Conservation (phyloP, 768 basidiomycete genomes). For the Flagelloscypha sp. region DNA sequence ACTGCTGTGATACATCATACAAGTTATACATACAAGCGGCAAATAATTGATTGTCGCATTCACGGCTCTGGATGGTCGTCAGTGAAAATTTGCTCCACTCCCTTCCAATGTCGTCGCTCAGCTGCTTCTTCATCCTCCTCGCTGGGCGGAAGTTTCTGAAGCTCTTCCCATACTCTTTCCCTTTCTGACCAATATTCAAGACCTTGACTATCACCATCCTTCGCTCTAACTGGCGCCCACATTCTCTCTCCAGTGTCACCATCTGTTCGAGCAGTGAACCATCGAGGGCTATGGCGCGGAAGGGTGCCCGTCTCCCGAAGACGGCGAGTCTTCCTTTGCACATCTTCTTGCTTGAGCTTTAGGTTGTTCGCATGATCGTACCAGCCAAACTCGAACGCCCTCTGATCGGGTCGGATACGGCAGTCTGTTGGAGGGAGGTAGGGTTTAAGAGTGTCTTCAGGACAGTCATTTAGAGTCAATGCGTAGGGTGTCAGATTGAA, state of each 20-base stretch:
- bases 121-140: slow-evolving; percentile 26
- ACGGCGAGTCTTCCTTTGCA: slow-evolving; percentile 64
- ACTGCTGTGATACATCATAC: too few relatives aligned
- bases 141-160: too few relatives aligned
- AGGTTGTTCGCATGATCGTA: slow-evolving; percentile 78
- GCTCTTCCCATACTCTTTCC: slow-evolving; percentile 47
- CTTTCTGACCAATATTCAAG: slow-evolving; percentile 84
- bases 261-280: slow-evolving; percentile 81
- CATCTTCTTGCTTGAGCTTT: slow-evolving; percentile 77
- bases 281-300: slow-evolving; percentile 71
- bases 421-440: slow-evolving; percentile 88
- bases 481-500: slow-evolving; percentile 97
- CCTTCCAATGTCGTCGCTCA: slow-evolving; percentile 38
- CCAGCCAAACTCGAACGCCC: slow-evolving; percentile 85
- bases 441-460: slow-evolving; percentile 54
- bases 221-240: slow-evolving; percentile 62
- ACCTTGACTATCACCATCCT: slow-evolving; percentile 29
- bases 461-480: slow-evolving; percentile 85
- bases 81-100: slow-evolving; percentile 77
- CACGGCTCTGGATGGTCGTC: too few relatives aligned
- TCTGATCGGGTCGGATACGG: slow-evolving; percentile 84
- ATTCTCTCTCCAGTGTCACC: slow-evolving; percentile 84
- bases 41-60: too few relatives aligned
- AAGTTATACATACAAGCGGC: too few relatives aligned
- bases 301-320: slow-evolving; percentile 67